Conservation (phyloP, 2,329 filamentous ascomycete genomes). For the Arachnomyces sp. region DNA sequence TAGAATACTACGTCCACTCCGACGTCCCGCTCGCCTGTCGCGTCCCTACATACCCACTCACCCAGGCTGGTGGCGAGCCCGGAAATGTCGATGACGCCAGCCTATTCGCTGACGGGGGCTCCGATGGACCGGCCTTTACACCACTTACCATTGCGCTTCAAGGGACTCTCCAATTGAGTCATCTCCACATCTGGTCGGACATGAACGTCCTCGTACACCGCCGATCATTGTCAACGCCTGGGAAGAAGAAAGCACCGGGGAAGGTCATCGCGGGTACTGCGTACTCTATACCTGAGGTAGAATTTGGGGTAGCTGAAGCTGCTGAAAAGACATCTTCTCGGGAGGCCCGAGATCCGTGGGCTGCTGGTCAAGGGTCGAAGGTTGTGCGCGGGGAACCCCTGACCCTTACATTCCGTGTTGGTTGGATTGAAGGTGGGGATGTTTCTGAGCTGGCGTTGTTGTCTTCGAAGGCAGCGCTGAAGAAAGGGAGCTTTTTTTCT, state of each 20-base stretch:
- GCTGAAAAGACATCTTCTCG: conserved; percentile 12
- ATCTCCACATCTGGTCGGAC: conserved; percentile 82
- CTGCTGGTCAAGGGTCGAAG: conserved; percentile 46
- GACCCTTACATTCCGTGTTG: conserved; percentile 67
- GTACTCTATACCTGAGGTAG: conserved; percentile 64
- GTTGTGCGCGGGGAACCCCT: conserved; percentile 83
- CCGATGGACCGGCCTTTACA: conserved; percentile 47
- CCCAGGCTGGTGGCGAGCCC: conserved; percentile 15
- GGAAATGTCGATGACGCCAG: neutral
- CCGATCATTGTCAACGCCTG: conserved; percentile 18
- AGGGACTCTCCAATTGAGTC: conserved; percentile 78
- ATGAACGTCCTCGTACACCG: conserved; percentile 79
- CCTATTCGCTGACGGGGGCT: conserved; percentile 10
- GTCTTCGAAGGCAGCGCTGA: conserved; percentile 13
- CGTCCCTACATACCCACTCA: conserved; percentile 65
- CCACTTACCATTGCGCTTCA: conserved; percentile 82
- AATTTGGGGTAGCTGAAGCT: conserved; percentile 38
- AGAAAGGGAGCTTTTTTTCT: neutral
- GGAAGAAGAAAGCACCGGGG: conserved; percentile 44
- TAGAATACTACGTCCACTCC: conserved; percentile 91
- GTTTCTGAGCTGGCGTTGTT: conserved; percentile 28
- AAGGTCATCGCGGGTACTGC: conserved; percentile 81
- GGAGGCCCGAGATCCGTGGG: conserved; percentile 37
- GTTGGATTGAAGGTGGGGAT: conserved; percentile 54
- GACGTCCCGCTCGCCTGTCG: conserved; percentile 90